A percentile compares a stretch with the other conserved stretches of the same genome.
Evolutionary conservation across 331 rosid genomes (phyloP).

Genomic region (Quercus lobata): DNA sequence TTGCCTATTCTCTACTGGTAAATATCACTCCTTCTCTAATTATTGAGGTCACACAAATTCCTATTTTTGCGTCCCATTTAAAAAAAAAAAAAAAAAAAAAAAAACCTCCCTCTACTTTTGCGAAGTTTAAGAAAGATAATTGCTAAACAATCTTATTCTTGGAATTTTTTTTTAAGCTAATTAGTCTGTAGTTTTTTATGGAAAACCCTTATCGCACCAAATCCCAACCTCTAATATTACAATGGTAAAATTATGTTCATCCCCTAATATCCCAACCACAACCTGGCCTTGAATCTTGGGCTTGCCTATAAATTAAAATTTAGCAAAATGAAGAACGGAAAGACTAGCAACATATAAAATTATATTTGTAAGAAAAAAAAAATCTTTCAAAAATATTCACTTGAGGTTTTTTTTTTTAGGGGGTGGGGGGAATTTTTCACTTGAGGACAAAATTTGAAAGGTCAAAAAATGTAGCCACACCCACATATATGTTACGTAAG

Average conservation of each 20-base stretch:
- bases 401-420: no score
- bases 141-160: no score
- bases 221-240: neutral
- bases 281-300: neutral
- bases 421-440: no score
- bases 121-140: no score
- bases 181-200: no score
- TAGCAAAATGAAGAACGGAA: neutral
- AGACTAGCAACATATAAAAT: neutral
- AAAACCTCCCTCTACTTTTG: neutral
- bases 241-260: neutral
- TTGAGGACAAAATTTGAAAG: neutral
- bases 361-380: neutral
- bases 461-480: neutral
- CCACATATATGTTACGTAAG: no score
- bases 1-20: conserved; percentile 58
- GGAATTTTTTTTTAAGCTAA: no score
- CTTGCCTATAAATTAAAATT: neutral
- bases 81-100: neutral
- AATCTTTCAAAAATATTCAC: no score
- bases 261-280: neutral
- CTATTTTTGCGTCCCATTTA: no score
- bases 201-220: no score
- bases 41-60: no score
- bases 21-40: neutral